Evolutionary conservation across 148 eudicot species (phyloP).

Genomic region (Chenopodium album): DNA sequence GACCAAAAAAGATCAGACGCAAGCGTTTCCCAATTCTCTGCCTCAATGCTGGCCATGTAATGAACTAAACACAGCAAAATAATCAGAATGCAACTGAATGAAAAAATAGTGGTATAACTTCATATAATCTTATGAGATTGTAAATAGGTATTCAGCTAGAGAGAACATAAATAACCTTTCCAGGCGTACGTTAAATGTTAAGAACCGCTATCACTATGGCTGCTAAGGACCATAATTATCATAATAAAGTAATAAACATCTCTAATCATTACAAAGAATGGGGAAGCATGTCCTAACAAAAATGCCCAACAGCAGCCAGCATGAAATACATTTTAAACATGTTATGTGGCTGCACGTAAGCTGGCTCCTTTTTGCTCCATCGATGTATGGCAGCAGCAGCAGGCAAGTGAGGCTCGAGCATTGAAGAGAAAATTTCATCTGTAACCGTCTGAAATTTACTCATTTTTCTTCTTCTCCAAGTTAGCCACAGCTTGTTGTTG

Average conservation of each 20-base stretch:
- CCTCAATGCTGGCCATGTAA: too few species aligned
- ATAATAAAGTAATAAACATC: neutral
- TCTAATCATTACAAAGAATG: neutral
- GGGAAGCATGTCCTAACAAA: conserved; percentile 25
- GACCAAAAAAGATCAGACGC: too few species aligned
- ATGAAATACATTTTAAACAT: neutral
- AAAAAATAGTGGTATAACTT: neutral
- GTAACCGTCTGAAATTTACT: neutral
- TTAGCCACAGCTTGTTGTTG: conserved; percentile 53
- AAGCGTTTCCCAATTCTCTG: neutral
- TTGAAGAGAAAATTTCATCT: neutral
- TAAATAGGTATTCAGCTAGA: neutral
- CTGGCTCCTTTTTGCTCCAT: neutral
- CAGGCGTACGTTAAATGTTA: neutral
- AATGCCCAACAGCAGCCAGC: conserved; percentile 9
- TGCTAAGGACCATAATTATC: conserved; percentile 6
- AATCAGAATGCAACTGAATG: neutral
- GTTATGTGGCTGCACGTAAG: conserved; percentile 9
- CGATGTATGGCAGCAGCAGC: neutral
- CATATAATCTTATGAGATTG: neutral
- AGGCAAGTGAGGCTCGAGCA: neutral
- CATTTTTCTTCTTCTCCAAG: conserved; percentile 43
- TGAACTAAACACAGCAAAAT: neutral
- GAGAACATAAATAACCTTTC: neutral
- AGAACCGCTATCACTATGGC: neutral